Evolutionary conservation across 257 asterid genomes (phyloP).

Genomic region (Solanum pimpinellifolium): DNA sequence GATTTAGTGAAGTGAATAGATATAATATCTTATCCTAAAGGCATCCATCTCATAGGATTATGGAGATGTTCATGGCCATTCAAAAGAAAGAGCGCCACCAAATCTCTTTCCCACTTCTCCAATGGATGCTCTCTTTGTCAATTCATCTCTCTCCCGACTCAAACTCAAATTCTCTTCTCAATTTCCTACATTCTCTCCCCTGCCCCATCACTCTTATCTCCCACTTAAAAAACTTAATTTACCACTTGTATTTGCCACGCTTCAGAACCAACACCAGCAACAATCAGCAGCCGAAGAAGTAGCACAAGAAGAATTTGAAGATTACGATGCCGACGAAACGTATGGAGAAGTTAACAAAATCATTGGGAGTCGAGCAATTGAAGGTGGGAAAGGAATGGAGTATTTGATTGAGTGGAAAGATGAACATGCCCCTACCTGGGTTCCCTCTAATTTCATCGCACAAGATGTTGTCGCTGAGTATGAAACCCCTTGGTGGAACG

Average conservation of each 20-base stretch:
- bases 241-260: conserved; percentile 30
- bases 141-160: conserved; percentile 47
- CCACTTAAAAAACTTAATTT: not conserved
- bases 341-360: conserved; percentile 79
- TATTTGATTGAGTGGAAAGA: conserved; percentile 89
- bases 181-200: conserved; percentile 16
- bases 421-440: conserved; percentile 90
- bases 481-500: conserved; percentile 95
- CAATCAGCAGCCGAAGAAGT: not conserved
- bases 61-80: not conserved
- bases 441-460: conserved; percentile 79
- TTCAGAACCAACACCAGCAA: conserved; percentile 29
- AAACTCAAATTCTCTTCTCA: conserved; percentile 31
- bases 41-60: not conserved
- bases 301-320: conserved; percentile 19
- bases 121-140: conserved; percentile 13
- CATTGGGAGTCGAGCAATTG: conserved; percentile 60
- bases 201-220: conserved; percentile 16
- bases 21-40: not conserved
- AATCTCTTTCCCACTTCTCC: not conserved
- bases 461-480: conserved; percentile 75
- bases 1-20: not conserved
- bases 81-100: not conserved
- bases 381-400: conserved; percentile 55
- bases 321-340: conserved; percentile 48